These are phyloP conservation scores for Aaosphaeria pasadenensis DNA, from an alignment of 2,329 filamentous ascomycete genomes.

Conservation along the genomic window DNA sequence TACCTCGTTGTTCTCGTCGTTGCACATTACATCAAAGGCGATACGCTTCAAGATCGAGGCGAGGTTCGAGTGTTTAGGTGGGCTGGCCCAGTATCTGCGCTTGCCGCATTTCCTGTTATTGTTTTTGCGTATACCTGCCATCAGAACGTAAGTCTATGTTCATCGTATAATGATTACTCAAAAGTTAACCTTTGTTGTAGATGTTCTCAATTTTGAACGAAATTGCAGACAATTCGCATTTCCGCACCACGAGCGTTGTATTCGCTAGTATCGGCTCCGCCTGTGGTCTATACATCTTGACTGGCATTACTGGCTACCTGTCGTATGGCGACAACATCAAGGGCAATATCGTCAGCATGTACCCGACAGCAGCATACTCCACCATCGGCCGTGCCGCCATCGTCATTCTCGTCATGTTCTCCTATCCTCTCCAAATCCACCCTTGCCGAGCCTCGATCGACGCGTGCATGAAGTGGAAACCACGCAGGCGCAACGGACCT, in stretches of 20 bases:
- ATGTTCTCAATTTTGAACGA: slow-evolving; percentile 99
- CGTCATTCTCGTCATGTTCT: slow-evolving; percentile 93
- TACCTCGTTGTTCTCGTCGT: slow-evolving; percentile 92
- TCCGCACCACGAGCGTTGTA: slow-evolving; percentile 75
- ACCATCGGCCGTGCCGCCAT: slow-evolving; percentile 95
- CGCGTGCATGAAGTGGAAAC: slow-evolving; percentile 90
- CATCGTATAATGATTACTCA: neutral
- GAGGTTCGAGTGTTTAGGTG: slow-evolving; percentile 74
- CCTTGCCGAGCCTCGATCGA: slow-evolving; percentile 94
- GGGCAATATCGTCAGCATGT: slow-evolving; percentile 84
- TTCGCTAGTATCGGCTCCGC: slow-evolving; percentile 81
- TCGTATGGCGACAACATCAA: slow-evolving; percentile 88
- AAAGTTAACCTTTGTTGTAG: slow-evolving; percentile 41
- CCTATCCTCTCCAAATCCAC: slow-evolving; percentile 91
- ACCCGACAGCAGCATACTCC: slow-evolving; percentile 69
- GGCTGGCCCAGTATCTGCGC: slow-evolving; percentile 72
- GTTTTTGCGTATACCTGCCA: slow-evolving; percentile 99
- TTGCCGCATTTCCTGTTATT: slow-evolving; percentile 89
- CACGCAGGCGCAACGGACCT: slow-evolving; percentile 42
- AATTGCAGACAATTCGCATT: slow-evolving; percentile 78
- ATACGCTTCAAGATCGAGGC: slow-evolving; percentile 71
- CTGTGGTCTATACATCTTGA: slow-evolving; percentile 82
- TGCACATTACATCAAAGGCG: slow-evolving; percentile 80
- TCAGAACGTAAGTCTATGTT: slow-evolving; percentile 69
- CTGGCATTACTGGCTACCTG: slow-evolving; percentile 92